phyloP scores from a whole-genome alignment of 768 basidiomycete genomes.

The Dictyophora rubrovolvata region DNA sequence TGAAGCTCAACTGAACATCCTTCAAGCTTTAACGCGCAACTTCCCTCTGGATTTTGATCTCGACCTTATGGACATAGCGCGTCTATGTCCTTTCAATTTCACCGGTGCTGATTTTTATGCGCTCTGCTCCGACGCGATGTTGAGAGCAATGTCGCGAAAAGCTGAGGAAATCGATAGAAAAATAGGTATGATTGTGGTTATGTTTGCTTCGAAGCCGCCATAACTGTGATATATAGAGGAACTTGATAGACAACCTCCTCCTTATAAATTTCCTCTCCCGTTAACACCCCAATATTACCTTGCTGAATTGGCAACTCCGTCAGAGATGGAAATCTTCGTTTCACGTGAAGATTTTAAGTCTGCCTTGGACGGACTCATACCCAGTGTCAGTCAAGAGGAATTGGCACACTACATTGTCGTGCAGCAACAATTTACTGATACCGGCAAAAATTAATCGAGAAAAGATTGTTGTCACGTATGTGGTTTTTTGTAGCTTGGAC shows the following conservation, averaged over 20 bases:
- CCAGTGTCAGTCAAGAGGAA: conserved; percentile 77
- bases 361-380: conserved; percentile 62
- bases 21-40: conserved; percentile 85
- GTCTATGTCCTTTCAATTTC: conserved; percentile 80
- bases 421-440: conserved; percentile 53
- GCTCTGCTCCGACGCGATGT: conserved; percentile 89
- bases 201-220: neutral
- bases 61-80: conserved; percentile 52
- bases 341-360: conserved; percentile 61
- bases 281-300: conserved; percentile 88
- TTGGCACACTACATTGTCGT: conserved; percentile 75
- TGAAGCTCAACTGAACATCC: conserved; percentile 73
- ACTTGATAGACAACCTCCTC: conserved; percentile 36
- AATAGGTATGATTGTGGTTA: conserved; percentile 40
- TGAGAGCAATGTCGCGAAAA: conserved; percentile 87
- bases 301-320: conserved; percentile 60
- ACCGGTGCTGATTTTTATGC: conserved; percentile 99
- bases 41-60: conserved; percentile 70
- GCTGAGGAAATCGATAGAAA: conserved; percentile 68
- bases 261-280: conserved; percentile 45
- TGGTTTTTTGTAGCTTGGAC: neutral
- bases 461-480: neutral
- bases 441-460: neutral
- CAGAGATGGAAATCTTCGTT: conserved; percentile 71
- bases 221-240: conserved; percentile 15